Evolutionary conservation across 2,329 filamentous ascomycete genomes (phyloP), one percentile per base, ranked within the genome.

Genomic region (Neofusicoccum ribis): DNA sequence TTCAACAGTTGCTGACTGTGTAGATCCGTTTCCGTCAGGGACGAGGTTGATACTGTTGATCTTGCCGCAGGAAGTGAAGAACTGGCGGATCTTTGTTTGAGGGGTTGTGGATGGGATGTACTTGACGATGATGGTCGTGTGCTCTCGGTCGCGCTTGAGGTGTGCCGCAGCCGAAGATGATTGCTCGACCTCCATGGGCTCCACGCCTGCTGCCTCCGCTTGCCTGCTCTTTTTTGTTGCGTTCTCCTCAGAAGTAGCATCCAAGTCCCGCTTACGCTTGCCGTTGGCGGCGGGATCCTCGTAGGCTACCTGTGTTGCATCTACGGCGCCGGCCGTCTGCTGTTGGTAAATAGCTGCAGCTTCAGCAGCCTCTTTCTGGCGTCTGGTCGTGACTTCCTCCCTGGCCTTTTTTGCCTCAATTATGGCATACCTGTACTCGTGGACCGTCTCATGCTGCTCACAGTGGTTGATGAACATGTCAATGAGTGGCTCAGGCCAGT

Each of bases 61-160:
- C 46, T 88, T 89, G 12, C 95, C 95, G 71, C 93, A 96, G 68
- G 93, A 92, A 72, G 90, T 89, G 80, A 99, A 98, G 76, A 96
- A 98, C 75, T 96, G 91, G 65, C 90, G 88, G 14, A 98, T 80
- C 70, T 89, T 90, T 12, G 86, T 89, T 72, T 92, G 88, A 0
- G 88, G 88, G 0, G 88, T 86, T 63, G 89, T 86, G 3, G 75
- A 71, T 1, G 95, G 93, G 27, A 99, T 79, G 70, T 93, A 91
- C 59, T 86, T 88, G 3, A 97, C 89, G 62, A 96, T 86, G 54
- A 98, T 85, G 0, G 91, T 93, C 0, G 92, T 90, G 76, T 98
- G 91, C 74, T 99, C 95, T 47, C 95, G 89, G 77, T 99, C 93
- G 64, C 95, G 89, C 76, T 58, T 67, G 71, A 70, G 72, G 36